Percentiles rank a stretch among this genome's conserved stretches.
Conservation (phyloP, 257 asterid species). For the Linderniella brevidens region DNA sequence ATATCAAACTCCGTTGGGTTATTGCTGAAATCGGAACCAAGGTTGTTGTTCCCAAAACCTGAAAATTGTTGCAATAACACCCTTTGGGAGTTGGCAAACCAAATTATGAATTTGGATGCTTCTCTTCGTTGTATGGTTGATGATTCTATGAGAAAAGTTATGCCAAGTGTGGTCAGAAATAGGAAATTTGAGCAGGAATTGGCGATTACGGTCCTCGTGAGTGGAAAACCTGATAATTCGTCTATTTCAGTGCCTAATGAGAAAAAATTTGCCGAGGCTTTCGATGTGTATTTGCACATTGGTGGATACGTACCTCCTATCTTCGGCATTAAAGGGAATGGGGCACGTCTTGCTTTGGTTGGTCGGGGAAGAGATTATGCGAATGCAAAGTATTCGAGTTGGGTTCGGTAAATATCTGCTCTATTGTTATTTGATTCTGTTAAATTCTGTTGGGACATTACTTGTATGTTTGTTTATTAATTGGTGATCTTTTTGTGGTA, state of each 20-base stretch:
- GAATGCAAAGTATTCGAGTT: slow-evolving; percentile 71
- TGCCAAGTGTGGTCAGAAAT: slow-evolving; percentile 33
- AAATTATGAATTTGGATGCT: slow-evolving; percentile 32
- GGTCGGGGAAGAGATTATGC: slow-evolving; percentile 73
- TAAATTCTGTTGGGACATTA: neutral
- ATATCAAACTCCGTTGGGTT: slow-evolving; percentile 50
- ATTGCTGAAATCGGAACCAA: slow-evolving; percentile 30
- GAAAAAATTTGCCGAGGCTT: slow-evolving; percentile 20
- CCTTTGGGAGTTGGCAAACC: slow-evolving; percentile 14
- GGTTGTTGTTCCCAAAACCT: slow-evolving; percentile 23
- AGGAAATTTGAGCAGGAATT: slow-evolving; percentile 43
- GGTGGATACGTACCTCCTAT: slow-evolving; percentile 46
- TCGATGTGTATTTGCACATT: slow-evolving; percentile 66
- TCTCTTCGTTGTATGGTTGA: slow-evolving; percentile 34
- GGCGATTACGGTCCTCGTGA: slow-evolving; percentile 54
- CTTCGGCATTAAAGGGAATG: slow-evolving; percentile 41
- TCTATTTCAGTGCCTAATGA: slow-evolving; percentile 21
- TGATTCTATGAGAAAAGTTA: slow-evolving; percentile 46
- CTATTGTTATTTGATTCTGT: too few relatives aligned
- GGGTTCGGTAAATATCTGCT: slow-evolving; percentile 53
- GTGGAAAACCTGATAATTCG: slow-evolving; percentile 39
- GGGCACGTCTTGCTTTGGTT: slow-evolving; percentile 59
- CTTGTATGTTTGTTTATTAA: neutral
- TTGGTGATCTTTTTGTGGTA: slow-evolving; percentile 4
- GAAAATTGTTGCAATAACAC: slow-evolving; percentile 6